A percentile compares a stretch with the other conserved stretches of the same genome.
Conservation (phyloP, 192 early-diverging fungal species). For the Entrophospora sp. region DNA sequence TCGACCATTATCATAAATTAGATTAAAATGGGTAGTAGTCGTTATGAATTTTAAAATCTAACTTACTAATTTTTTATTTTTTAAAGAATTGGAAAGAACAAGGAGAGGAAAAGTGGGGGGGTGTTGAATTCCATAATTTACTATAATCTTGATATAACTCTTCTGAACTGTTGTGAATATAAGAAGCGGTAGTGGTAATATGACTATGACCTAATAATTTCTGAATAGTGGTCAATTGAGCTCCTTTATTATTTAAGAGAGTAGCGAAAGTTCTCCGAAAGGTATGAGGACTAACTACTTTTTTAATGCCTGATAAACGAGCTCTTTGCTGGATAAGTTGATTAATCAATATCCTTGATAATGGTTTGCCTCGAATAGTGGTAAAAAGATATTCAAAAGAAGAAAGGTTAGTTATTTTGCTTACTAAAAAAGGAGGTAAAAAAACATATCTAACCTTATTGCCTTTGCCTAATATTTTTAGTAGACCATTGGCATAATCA, state of each 20-base stretch:
- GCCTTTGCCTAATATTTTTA: background rate
- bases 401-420: background rate
- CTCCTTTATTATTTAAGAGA: background rate
- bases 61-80: too few relatives aligned
- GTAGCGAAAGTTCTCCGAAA: background rate
- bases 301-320: background rate
- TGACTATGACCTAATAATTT: background rate
- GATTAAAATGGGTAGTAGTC: too few relatives aligned
- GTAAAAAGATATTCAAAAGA: constrained; percentile 4
- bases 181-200: background rate
- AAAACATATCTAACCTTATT: background rate
- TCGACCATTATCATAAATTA: too few relatives aligned
- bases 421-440: constrained; percentile 7
- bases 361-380: background rate
- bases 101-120: too few relatives aligned
- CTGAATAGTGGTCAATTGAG: constrained; percentile 7
- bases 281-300: background rate
- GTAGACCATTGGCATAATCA: background rate
- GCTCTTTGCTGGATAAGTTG: background rate
- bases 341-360: background rate
- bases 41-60: too few relatives aligned
- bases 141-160: background rate
- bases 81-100: too few relatives aligned
- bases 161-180: background rate
- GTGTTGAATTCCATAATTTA: background rate